Base-by-base conservation (phyloP, 1,139 yeast genomes). In the Debaryomyces singareniensis region DNA sequence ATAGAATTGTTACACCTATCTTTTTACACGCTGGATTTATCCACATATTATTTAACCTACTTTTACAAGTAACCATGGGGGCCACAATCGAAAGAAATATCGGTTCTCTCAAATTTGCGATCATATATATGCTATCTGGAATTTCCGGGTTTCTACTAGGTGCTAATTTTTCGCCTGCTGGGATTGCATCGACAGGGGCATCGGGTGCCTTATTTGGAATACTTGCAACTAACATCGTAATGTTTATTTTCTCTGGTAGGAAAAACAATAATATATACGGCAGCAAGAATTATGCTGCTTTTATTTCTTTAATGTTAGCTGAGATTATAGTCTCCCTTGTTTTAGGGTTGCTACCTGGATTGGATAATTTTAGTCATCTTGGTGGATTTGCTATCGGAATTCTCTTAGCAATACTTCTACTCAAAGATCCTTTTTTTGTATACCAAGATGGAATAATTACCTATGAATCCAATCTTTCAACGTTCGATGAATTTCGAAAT, bases 181-280 rank as follows among this genome's bases (percentile, higher is more conserved):
- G 87, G 1, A 66, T 78, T 24, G 76, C 85, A 1, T 72, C 81
- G 12, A 74, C 82, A 1, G 91, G 91, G 2, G 85, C 86, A 2
- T 72, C 80, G n/a, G 91, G 91, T 2, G 69, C 86, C 1, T 55
- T 82, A 21, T 80, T 81, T 52, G 89, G 89, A 1, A 57, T 81
- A 20, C 73, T 81, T 37, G 82, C 84, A 6, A 54, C 79, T 5
- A 79, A 79, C 45, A 53, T 80, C 27, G 46, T 78, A 10, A 64
- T 77, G 43, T 68, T 81, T 40, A 43, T 78, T 3, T 73, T 75
- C 45, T 61, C 78, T 56, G 82, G 75, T 29, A 51, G 54, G 42
- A 54, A 71, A 48, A 60, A 63, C 49, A 49, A 70, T 34, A 60
- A 70, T 52, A 44, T 67, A 49, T 57, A 63, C 42, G 61, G 62